Percentiles rank a stretch among this genome's conserved stretches.
Evolutionary conservation across 441 rosid genomes (phyloP).

Genomic region (Lepidium campestre): DNA sequence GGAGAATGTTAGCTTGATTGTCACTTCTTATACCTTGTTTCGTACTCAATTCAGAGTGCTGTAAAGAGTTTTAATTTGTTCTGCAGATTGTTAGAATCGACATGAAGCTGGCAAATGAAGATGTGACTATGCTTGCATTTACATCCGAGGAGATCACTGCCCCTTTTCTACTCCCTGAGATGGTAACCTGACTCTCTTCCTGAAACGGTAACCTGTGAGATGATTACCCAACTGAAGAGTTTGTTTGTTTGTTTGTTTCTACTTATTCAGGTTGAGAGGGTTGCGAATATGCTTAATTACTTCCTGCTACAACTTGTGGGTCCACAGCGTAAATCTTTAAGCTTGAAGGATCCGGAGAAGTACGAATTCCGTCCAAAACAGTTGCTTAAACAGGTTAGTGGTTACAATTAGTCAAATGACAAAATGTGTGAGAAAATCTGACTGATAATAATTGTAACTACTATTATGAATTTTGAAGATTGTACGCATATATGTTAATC

Average conservation of each 20-base stretch:
- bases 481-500: conserved; percentile 83
- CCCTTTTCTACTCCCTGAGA: conserved; percentile 98
- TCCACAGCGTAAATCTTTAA: conserved; percentile 91
- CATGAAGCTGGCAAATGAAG: conserved; percentile 99
- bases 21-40: neutral
- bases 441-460: neutral
- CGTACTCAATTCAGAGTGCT: neutral
- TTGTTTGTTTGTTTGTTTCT: neutral
- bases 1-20: conserved; percentile 66
- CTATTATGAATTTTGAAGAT: conserved; percentile 50
- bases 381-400: conserved; percentile 85
- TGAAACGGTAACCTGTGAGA: neutral
- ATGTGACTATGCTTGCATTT: conserved; percentile 89
- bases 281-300: conserved; percentile 97
- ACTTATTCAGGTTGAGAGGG: conserved; percentile 77
- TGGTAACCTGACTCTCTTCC: conserved; percentile 43
- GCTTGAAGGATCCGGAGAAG: conserved; percentile 91
- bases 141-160: conserved; percentile 93
- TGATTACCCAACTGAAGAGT: neutral
- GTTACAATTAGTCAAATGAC: neutral
- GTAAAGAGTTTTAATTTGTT: neutral
- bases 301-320: conserved; percentile 95
- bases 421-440: neutral
- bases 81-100: conserved; percentile 85
- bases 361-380: conserved; percentile 95